These are phyloP conservation scores for Gyrodon lividus DNA, from an alignment of 768 basidiomycete genomes.

Conservation along the genomic window DNA sequence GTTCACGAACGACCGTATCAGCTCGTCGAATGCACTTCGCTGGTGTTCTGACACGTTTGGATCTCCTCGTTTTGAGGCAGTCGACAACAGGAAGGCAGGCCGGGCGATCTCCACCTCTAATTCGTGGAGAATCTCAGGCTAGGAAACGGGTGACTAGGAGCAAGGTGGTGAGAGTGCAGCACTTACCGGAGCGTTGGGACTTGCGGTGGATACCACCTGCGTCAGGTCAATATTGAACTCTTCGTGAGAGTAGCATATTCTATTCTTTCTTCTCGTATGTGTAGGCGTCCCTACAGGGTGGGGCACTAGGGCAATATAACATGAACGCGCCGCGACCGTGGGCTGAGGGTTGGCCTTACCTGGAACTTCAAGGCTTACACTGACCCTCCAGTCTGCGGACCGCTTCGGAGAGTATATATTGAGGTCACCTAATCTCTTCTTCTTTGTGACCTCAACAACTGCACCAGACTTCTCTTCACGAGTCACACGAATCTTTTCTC, in stretches of 20 bases:
- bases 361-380: conserved; percentile 88
- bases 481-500: conserved; percentile 78
- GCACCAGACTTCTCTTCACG: conserved; percentile 69
- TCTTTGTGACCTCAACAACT: conserved; percentile 69
- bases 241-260: conserved; percentile 92
- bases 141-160: conserved; percentile 4
- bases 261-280: conserved; percentile 76
- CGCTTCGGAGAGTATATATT: conserved; percentile 85
- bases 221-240: conserved; percentile 93
- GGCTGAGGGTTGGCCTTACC: conserved; percentile 45
- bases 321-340: conserved; percentile 1
- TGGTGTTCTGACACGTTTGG: conserved; percentile 59
- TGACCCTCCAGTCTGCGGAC: conserved; percentile 87
- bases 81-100: conserved; percentile 65
- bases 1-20: conserved; percentile 90
- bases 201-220: conserved; percentile 67
- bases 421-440: conserved; percentile 82
- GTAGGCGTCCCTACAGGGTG: conserved; percentile 65
- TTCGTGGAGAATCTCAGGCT: conserved; percentile 75
- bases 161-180: not conserved
- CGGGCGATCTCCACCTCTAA: conserved; percentile 87
- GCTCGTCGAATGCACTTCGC: conserved; percentile 80
- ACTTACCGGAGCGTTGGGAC: conserved; percentile 52
- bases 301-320: conserved; percentile 42
- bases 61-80: conserved; percentile 69